Conservation (phyloP, 306 rosid genomes). For the Nissolia schottii region DNA sequence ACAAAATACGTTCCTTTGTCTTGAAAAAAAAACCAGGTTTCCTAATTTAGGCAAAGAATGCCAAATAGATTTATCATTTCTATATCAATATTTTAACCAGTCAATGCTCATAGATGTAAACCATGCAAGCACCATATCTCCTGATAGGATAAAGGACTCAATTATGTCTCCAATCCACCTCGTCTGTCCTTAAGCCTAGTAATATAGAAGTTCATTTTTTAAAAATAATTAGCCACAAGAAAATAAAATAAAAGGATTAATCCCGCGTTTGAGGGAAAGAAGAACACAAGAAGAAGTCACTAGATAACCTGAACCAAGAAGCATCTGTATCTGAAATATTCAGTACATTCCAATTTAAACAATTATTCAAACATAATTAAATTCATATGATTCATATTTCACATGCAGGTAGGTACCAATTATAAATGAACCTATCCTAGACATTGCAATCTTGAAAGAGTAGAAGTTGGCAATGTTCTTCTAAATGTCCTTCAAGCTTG, state of each 20-base stretch:
- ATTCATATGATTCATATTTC: conserved; percentile 9
- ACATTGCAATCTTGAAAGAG: neutral
- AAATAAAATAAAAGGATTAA: conserved; percentile 4
- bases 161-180: conserved; percentile 1
- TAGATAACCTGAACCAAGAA: conserved; percentile 3
- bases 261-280: neutral
- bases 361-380: neutral
- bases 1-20: neutral
- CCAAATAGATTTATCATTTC: neutral
- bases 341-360: neutral
- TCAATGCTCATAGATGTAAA: conserved; percentile 21
- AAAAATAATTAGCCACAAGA: neutral
- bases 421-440: neutral
- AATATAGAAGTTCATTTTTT: neutral
- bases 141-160: conserved; percentile 7
- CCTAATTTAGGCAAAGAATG: neutral
- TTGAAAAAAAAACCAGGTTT: neutral
- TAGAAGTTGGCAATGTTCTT: neutral
- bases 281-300: neutral
- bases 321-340: conserved; percentile 6
- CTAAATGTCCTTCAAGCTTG: neutral
- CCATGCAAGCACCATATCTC: conserved; percentile 1
- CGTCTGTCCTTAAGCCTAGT: neutral
- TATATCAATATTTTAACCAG: neutral
- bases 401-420: conserved; percentile 10